Base-by-base conservation (phyloP, 371 early-diverging fungal genomes). In the Mortierella sp. region DNA sequence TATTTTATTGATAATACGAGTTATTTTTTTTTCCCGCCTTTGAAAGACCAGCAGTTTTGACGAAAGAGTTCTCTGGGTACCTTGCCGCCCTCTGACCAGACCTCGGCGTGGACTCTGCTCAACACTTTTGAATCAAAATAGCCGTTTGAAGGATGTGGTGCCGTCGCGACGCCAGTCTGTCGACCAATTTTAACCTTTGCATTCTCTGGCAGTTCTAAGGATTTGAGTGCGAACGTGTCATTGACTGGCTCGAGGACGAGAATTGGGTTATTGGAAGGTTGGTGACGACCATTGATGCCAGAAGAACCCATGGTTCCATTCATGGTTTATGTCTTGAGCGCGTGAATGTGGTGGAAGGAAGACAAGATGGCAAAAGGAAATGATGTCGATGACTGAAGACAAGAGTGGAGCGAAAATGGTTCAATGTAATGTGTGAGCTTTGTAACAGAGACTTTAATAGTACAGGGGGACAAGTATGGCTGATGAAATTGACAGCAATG, bases 41-140 rank as follows among this genome's bases (percentile, higher is more conserved):
- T 41, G 90, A 40, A 89, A 72, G 4, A 93, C 88, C 70, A 88
- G 86, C 10, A 94, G 83, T 15, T 92, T 81, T 1, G 93, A 65
- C 28, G 65, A 64, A 4, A 72, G 77, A 58, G 61, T 67, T 32
- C 19, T 67, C 45, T 57, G 45, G 58, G 45, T 88, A 94, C 94
- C 86, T 90, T 92, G 43, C 90, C 89, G 53, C 84, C 81, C 22
- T 93, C 93, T 65, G 83, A 81, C 93, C 92, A 94, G 38, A 97
- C 84, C 66, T 96, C 95, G 15, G 96, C 97, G 84, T 97, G 97
- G 32, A 86, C 87, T 52, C 97, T 86, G 16, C 91, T 91, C 41
- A 97, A 81, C 4, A 96, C 97, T 83, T 97, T 96, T 65, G 94
- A 91, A 77, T 96, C 95, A 86, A 96, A 97, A 61, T 91, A 92